Evolutionary conservation across 495 filamentous ascomycete species (phyloP).

Genomic region (Aspergillus sclerotiicarbonarius): DNA sequence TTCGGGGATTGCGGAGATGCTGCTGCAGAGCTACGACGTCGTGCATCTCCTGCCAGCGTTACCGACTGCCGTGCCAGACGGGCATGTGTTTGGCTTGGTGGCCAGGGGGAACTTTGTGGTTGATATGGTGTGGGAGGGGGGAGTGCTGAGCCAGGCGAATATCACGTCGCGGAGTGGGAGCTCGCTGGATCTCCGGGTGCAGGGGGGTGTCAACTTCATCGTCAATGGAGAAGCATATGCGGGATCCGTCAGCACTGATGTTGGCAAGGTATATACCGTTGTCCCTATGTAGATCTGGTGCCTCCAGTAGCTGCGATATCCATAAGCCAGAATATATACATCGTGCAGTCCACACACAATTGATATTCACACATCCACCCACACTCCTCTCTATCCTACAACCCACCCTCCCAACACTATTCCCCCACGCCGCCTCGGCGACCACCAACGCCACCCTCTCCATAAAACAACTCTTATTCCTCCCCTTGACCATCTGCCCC

Average conservation of each 20-base stretch:
- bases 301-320: no score
- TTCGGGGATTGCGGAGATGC: constrained; percentile 27
- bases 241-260: background rate
- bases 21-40: constrained; percentile 13
- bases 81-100: constrained; percentile 6
- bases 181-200: background rate
- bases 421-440: constrained; percentile 32
- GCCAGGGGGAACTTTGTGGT: constrained; percentile 10
- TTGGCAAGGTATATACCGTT: background rate
- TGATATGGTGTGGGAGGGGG: constrained; percentile 6
- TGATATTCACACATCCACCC: no score
- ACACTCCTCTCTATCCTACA: constrained; percentile 2
- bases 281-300: background rate
- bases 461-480: constrained; percentile 34
- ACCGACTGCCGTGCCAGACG: background rate
- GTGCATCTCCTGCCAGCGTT: constrained; percentile 11
- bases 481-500: constrained; percentile 32
- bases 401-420: constrained; percentile 32
- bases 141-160: background rate
- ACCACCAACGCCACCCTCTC: constrained; percentile 30
- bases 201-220: background rate
- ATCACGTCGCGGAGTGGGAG: background rate
- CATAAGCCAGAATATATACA: no score
- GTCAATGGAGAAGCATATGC: background rate
- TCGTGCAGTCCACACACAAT: no score